Base-by-base conservation (phyloP, 306 rosid species). In the Sesbania bispinosa region DNA sequence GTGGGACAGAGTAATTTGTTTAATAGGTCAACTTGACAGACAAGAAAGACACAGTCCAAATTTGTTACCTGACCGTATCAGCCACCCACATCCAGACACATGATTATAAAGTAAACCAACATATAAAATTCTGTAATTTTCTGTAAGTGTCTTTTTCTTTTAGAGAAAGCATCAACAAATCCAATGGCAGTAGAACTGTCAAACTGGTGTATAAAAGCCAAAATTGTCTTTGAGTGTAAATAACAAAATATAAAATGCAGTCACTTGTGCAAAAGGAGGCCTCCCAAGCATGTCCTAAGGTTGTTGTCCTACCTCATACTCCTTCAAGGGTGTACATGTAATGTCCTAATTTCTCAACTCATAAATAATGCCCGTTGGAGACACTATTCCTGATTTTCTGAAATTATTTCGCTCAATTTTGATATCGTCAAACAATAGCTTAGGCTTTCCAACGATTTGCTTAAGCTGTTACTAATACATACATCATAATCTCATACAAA, bases 241-340 rank as follows among this genome's bases (percentile, higher is more conserved):
- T 69, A 55, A 33, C 30, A 58, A 59, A 39, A n/a, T n/a, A 51
- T 6, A 61, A 62, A 72, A 90, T 89, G 98, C 82, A 60, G 29
- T 47, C 89, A 70, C 77, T 82, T 69, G 59, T 85, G 73, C 79
- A 59, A 73, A 83, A 70, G 8, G 85, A 83, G 59, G 87, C 68
- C 78, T 54, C 88, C 41, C 69, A 82, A 68, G 71, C 68, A 73
- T 90, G 91, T 47, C 75, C 84, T 39, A 79, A 24, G 80, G 85
- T 16, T 94, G 98, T 64, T 94, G 89, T 47, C 88, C 92, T 57
- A 59, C 82, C 47, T 86, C 90, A 20, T 73, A 79, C 47, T 74
- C 81, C 71, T n/a, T n/a, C n/a, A n/a, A n/a, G n/a, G n/a, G n/a
- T n/a, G n/a, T n/a, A n/a, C n/a, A n/a, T n/a, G n/a, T n/a, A n/a